These are phyloP conservation scores for Verbascum thapsus DNA, from an alignment of 257 asterid species.

Conservation along the genomic window DNA sequence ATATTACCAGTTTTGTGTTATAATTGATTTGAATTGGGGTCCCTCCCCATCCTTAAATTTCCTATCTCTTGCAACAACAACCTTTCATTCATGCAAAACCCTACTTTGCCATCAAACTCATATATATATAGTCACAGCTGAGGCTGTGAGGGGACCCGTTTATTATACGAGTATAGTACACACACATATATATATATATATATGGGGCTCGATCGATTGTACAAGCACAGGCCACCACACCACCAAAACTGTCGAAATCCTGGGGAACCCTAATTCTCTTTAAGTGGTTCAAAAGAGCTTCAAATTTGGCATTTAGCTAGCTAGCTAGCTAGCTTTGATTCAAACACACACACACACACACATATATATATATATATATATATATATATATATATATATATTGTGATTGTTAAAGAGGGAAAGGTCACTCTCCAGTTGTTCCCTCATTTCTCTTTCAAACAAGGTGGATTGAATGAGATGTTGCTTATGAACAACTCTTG, in stretches of 20 bases:
- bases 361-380: not conserved
- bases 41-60: constrained; percentile 27
- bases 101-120: constrained; percentile 49
- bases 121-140: constrained; percentile 29
- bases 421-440: constrained; percentile 44
- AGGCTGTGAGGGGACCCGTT: constrained; percentile 46
- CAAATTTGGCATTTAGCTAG: constrained; percentile 8
- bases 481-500: constrained; percentile 41
- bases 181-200: not conserved
- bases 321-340: constrained; percentile 13
- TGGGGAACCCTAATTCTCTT: constrained; percentile 47
- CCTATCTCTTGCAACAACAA: constrained; percentile 27
- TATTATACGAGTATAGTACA: not conserved
- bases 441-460: constrained; percentile 42
- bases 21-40: constrained; percentile 31
- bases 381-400: not conserved
- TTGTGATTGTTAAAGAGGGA: not conserved
- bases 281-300: constrained; percentile 7
- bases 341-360: not conserved
- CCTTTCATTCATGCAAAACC: constrained; percentile 46
- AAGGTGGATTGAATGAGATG: constrained; percentile 54
- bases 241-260: constrained; percentile 11
- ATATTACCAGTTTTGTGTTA: constrained; percentile 25
- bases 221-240: not conserved
- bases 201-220: too few species aligned